Evolutionary conservation across 2,329 filamentous ascomycete genomes (phyloP).

Genomic region (Penicillium sp.): DNA sequence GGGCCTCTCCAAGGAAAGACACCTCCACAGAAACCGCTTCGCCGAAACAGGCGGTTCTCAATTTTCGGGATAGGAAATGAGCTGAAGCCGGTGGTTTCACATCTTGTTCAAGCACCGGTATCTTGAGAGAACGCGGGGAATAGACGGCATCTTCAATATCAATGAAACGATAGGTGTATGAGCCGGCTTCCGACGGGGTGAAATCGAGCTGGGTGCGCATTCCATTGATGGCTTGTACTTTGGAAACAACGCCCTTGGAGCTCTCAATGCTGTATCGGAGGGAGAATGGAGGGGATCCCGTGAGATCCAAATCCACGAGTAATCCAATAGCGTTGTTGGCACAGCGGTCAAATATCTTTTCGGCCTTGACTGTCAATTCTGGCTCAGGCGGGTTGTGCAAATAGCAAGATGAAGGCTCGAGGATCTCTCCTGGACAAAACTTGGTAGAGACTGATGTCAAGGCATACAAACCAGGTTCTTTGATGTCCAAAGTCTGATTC

Average conservation of each 20-base stretch:
- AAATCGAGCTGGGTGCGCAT: slow-evolving; percentile 82
- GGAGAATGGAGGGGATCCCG: slow-evolving; percentile 88
- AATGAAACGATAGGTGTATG: slow-evolving; percentile 82
- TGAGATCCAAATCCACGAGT: slow-evolving; percentile 81
- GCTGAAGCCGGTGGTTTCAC: slow-evolving; percentile 92
- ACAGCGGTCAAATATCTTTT: slow-evolving; percentile 91
- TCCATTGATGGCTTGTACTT: slow-evolving; percentile 61
- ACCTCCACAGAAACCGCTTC: slow-evolving; percentile 74
- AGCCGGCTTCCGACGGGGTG: slow-evolving; percentile 74
- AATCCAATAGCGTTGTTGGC: slow-evolving; percentile 91
- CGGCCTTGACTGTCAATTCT: slow-evolving; percentile 66
- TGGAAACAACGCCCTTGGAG: slow-evolving; percentile 54
- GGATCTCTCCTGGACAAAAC: slow-evolving; percentile 80
- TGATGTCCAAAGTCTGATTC: slow-evolving; percentile 65
- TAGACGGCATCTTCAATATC: slow-evolving; percentile 83
- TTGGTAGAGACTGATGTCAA: slow-evolving; percentile 75
- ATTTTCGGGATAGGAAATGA: slow-evolving; percentile 56
- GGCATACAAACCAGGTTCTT: slow-evolving; percentile 80
- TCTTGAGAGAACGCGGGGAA: slow-evolving; percentile 59
- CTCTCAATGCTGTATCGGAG: slow-evolving; percentile 72
- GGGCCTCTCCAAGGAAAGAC: slow-evolving; percentile 73
- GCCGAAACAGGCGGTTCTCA: slow-evolving; percentile 73
- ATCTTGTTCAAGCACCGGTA: slow-evolving; percentile 73
- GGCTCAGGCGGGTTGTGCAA: slow-evolving; percentile 89
- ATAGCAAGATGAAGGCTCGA: slow-evolving; percentile 91